Conservation (phyloP, 2,329 filamentous ascomycete species). For the Trichoderma polysporum region DNA sequence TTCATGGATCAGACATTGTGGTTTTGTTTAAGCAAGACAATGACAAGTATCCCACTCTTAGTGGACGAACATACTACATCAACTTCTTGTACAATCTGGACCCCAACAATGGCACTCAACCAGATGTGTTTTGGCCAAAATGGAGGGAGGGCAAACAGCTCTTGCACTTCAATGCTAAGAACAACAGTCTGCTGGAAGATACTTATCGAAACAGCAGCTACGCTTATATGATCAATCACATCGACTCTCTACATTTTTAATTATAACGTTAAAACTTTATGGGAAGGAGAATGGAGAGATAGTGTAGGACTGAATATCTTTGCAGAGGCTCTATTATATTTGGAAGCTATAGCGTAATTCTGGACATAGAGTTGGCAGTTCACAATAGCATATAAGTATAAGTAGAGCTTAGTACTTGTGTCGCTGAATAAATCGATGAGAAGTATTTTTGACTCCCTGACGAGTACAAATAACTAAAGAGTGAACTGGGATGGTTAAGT, state of each 20-base stretch:
- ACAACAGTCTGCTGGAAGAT: slow-evolving; percentile 35
- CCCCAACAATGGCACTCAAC: slow-evolving; percentile 58
- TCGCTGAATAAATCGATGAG: too few relatives aligned
- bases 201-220: slow-evolving; percentile 38
- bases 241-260: slow-evolving; percentile 28
- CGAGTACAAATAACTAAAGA: too few relatives aligned
- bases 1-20: slow-evolving; percentile 66
- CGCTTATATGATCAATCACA: slow-evolving; percentile 30
- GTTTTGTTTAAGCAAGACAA: slow-evolving; percentile 67
- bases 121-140: slow-evolving; percentile 41
- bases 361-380: too few relatives aligned
- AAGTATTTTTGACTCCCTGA: too few relatives aligned
- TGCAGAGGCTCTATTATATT: too few relatives aligned
- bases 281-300: neutral
- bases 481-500: too few relatives aligned
- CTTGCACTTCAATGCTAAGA: slow-evolving; percentile 43
- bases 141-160: slow-evolving; percentile 49
- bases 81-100: slow-evolving; percentile 70
- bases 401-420: too few relatives aligned
- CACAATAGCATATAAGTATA: too few relatives aligned
- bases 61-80: slow-evolving; percentile 68
- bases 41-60: slow-evolving; percentile 57
- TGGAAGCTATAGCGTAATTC: too few relatives aligned
- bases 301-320: too few relatives aligned
- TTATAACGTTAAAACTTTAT: neutral